Conservation (phyloP, 805 yeast species). For the Tetrapisispora phaffii region DNA sequence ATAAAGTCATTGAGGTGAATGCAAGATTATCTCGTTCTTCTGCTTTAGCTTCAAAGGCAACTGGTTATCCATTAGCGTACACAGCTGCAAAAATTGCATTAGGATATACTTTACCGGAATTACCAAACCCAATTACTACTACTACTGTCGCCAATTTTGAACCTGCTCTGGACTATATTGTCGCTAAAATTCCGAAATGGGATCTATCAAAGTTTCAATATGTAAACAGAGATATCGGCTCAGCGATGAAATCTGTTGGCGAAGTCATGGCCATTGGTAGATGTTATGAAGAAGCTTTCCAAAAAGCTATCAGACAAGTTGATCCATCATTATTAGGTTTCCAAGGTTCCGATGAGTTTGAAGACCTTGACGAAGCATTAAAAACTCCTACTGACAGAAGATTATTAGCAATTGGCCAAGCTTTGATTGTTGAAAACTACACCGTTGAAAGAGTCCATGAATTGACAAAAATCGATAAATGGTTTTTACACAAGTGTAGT, state of each 20-base stretch:
- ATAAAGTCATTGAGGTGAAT: slow-evolving; percentile 93
- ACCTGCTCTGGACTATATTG: slow-evolving; percentile 94
- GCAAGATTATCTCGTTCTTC: slow-evolving; percentile 96
- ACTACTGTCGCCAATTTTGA: slow-evolving; percentile 94
- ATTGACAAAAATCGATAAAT: slow-evolving; percentile 82
- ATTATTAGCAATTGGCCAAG: slow-evolving; percentile 98
- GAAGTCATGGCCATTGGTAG: slow-evolving; percentile 99
- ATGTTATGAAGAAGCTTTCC: slow-evolving; percentile 93
- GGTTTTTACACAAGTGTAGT: slow-evolving; percentile 90
- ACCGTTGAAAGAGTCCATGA: slow-evolving; percentile 89
- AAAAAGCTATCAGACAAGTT: slow-evolving; percentile 92
- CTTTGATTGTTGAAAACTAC: slow-evolving; percentile 82
- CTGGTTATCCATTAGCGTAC: slow-evolving; percentile 97
- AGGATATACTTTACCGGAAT: slow-evolving; percentile 88
- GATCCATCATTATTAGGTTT: slow-evolving; percentile 86
- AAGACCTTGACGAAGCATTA: slow-evolving; percentile 68
- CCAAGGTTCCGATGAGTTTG: slow-evolving; percentile 69
- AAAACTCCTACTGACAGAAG: slow-evolving; percentile 90
- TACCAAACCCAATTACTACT: slow-evolving; percentile 93
- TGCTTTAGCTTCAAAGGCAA: slow-evolving; percentile 96
- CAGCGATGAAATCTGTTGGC: slow-evolving; percentile 97
- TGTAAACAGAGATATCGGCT: slow-evolving; percentile 86
- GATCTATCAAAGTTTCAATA: slow-evolving; percentile 92
- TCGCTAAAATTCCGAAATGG: slow-evolving; percentile 97
- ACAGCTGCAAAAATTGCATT: slow-evolving; percentile 96